phyloP scores from a whole-genome alignment of 345 rosid genomes.

The Syzygium jambos region DNA sequence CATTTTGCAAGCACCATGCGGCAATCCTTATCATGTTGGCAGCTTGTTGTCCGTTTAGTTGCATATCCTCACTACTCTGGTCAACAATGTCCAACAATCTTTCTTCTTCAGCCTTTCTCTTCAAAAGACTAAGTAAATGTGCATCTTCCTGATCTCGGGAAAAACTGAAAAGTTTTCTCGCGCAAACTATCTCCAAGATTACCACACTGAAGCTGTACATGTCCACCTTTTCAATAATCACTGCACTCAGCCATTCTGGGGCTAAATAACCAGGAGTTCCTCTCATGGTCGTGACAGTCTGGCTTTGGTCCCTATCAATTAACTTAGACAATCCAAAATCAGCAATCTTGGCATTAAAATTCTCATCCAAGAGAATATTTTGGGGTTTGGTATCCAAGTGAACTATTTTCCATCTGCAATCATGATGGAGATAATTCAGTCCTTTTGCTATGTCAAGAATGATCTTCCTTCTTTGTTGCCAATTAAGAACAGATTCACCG shows the following conservation, averaged over 20 bases:
- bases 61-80: not conserved
- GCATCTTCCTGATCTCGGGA: not conserved
- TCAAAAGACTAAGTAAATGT: not conserved
- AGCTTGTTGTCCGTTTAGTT: not conserved
- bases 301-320: conserved; percentile 5
- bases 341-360: conserved; percentile 11
- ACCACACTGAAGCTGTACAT: conserved; percentile 24
- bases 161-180: not conserved
- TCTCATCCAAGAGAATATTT: conserved; percentile 11
- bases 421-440: too few species aligned
- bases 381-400: not conserved
- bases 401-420: too few species aligned
- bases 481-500: not conserved
- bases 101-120: not conserved
- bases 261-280: conserved; percentile 18
- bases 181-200: conserved; percentile 13
- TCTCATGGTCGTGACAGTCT: conserved; percentile 9
- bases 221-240: conserved; percentile 17
- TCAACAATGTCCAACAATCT: not conserved
- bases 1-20: not conserved
- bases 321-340: conserved; percentile 14
- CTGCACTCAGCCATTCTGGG: conserved; percentile 10
- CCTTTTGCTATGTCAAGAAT: conserved; percentile 7
- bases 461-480: conserved; percentile 7
- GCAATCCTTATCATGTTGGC: not conserved